A percentile compares a stretch with the other conserved stretches of the same genome.
These are phyloP conservation scores for Pythium utonaiense DNA, from an alignment of 352 stramenopile species.

Conservation along the genomic window DNA sequence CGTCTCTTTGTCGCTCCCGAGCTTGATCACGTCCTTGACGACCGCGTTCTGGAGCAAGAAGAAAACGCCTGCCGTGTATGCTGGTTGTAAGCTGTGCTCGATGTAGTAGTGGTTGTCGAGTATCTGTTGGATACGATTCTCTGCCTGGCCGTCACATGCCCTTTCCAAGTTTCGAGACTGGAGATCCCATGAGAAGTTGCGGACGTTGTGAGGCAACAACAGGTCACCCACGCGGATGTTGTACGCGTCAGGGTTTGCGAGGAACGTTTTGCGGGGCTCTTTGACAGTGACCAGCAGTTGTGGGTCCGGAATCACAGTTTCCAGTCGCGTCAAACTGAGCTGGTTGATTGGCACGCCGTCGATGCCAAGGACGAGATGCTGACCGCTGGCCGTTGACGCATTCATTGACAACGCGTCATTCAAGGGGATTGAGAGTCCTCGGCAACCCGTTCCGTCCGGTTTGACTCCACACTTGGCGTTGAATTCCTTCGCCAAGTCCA, in stretches of 20 bases:
- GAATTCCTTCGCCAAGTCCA: background rate
- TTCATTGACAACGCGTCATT: too few species aligned
- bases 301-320: too few species aligned
- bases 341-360: too few species aligned
- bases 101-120: conserved; percentile 22
- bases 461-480: too few species aligned
- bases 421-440: too few species aligned
- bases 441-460: too few species aligned
- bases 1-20: background rate
- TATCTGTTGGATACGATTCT: conserved; percentile 10
- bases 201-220: conserved; percentile 12
- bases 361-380: too few species aligned
- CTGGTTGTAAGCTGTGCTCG: conserved; percentile 6
- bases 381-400: too few species aligned
- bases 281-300: too few species aligned
- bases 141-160: background rate
- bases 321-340: too few species aligned
- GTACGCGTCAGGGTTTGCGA: too few species aligned
- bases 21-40: conserved; percentile 2
- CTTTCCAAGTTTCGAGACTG: background rate
- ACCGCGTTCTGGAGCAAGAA: conserved; percentile 15
- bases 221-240: background rate
- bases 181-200: background rate
- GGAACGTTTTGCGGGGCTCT: background rate
- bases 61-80: conserved; percentile 8